phyloP scores from a whole-genome alignment of 2,329 filamentous ascomycete genomes.

The Colletotrichum cuscutae region DNA sequence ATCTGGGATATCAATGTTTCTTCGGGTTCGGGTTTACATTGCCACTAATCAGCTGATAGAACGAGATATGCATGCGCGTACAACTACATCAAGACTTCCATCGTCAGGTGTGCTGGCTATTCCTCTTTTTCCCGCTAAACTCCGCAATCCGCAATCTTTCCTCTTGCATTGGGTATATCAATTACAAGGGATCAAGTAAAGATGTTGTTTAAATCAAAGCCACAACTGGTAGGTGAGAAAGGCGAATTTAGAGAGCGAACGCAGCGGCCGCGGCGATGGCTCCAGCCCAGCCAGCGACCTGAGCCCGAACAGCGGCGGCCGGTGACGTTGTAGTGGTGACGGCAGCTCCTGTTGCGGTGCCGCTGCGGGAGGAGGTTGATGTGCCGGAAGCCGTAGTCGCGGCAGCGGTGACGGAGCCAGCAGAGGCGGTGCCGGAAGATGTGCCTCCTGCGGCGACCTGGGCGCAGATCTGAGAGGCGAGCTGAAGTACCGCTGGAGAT shows the following conservation, averaged over 20 bases:
- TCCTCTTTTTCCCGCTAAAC: slow-evolving; percentile 5
- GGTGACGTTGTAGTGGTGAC: slow-evolving; percentile 27
- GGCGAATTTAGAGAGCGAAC: slow-evolving; percentile 41
- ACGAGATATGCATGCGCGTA: not conserved
- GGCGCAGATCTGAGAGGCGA: slow-evolving; percentile 40
- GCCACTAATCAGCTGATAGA: not conserved
- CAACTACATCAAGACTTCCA: not conserved
- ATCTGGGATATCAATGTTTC: not conserved
- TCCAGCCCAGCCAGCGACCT: slow-evolving; percentile 43
- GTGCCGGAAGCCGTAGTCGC: slow-evolving; percentile 30
- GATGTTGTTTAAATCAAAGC: not conserved
- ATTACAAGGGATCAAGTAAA: not conserved
- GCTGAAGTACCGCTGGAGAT: slow-evolving; percentile 38
- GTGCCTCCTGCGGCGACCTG: not conserved
- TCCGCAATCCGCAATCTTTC: not conserved
- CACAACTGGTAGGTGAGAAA: not conserved
- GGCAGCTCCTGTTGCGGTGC: slow-evolving; percentile 31
- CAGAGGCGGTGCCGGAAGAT: not conserved
- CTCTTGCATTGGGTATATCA: not conserved
- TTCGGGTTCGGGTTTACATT: not conserved
- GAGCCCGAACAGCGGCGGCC: slow-evolving; percentile 40
- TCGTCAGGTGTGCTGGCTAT: not conserved
- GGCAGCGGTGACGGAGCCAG: slow-evolving; percentile 6
- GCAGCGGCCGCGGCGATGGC: slow-evolving; percentile 43
- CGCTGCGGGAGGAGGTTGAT: slow-evolving; percentile 36